A percentile compares a stretch with the other conserved stretches of the same genome.
Conservation (phyloP, 2,329 filamentous ascomycete species). For the Colletotrichum horii region DNA sequence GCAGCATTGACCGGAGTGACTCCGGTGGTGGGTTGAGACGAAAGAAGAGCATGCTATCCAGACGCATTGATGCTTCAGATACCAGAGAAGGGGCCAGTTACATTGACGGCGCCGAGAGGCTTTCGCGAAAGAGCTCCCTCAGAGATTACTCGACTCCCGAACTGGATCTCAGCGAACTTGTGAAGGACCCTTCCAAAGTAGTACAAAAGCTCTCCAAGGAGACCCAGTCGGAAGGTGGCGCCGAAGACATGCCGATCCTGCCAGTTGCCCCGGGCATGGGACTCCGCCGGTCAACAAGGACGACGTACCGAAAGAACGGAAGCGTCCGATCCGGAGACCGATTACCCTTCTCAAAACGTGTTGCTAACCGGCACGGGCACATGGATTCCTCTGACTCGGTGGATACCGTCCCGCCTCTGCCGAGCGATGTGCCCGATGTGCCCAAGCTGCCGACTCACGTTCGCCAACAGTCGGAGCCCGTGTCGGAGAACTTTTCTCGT, state of each 20-base stretch:
- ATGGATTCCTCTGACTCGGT: constrained; percentile 44
- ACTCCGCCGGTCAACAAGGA: constrained; percentile 87
- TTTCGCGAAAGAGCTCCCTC: constrained; percentile 75
- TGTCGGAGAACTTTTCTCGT: constrained; percentile 66
- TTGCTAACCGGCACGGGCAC: constrained; percentile 66
- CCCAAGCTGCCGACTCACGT: constrained; percentile 58
- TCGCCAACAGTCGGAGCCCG: constrained; percentile 74
- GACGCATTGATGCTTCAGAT: constrained; percentile 80
- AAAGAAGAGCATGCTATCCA: constrained; percentile 95
- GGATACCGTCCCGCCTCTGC: constrained; percentile 33
- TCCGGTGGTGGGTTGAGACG: constrained; percentile 69
- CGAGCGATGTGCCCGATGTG: constrained; percentile 51
- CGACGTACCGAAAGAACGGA: constrained; percentile 85
- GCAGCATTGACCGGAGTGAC: constrained; percentile 54
- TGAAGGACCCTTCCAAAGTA: constrained; percentile 77
- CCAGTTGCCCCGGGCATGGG: constrained; percentile 79
- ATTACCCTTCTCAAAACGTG: constrained; percentile 75
- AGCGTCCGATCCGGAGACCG: constrained; percentile 83
- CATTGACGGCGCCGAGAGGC: constrained; percentile 80
- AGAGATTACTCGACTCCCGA: constrained; percentile 58
- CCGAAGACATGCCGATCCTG: constrained; percentile 85
- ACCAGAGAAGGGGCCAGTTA: constrained; percentile 67
- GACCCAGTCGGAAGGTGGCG: constrained; percentile 48
- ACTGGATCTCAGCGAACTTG: constrained; percentile 79
- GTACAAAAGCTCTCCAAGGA: constrained; percentile 73